Evolutionary conservation across 257 asterid species (phyloP), one percentile per base, ranked within the genome.

Genomic region (Gardenia jasminoides): DNA sequence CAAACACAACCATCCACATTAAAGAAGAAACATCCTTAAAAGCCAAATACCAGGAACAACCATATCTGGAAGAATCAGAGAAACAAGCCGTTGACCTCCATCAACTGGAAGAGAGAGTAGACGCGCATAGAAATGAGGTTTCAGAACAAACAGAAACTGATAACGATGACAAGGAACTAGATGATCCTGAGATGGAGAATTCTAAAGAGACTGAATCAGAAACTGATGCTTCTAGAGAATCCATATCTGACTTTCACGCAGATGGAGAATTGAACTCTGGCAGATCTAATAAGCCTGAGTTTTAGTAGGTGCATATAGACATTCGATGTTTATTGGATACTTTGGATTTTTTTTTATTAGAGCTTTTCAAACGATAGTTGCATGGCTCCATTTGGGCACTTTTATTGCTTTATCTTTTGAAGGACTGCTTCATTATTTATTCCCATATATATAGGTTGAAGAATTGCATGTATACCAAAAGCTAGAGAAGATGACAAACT

Each of bases 151-250:
- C 79, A 78, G 78, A 82, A 72, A 46, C 68, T 54, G 66, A 59
- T 30, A 81, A 83, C 31, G 65, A 72, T n/a, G 79, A 70, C 71
- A 78, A 58, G 52, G 76, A 77, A 54, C 74, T 68, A 52, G 68
- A 82, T 33, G 72, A 79, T 64, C 67, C 65, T 31, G 80, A 74
- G 74, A 68, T 33, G 73, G 79, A 82, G 69, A 80, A 64, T 80
- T 72, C 46, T 78, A 80, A 84, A 50, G 84, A 80, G 79, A 80
- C 81, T 58, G 83, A 80, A 70, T 26, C 72, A 72, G 83, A 83
- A 77, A 66, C 17, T 12, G 73, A 75, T 41, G 81, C 77, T 26
- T 77, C 81, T 2, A 78, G 61, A 7, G 79, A 76, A 66, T 64
- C 82, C 16, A 67, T 26, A 61, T 68, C 74, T 7, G 43, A 58